Evolutionary conservation across 805 yeast genomes (phyloP).

Genomic region (Wickerhamomyces rabaulensis): DNA sequence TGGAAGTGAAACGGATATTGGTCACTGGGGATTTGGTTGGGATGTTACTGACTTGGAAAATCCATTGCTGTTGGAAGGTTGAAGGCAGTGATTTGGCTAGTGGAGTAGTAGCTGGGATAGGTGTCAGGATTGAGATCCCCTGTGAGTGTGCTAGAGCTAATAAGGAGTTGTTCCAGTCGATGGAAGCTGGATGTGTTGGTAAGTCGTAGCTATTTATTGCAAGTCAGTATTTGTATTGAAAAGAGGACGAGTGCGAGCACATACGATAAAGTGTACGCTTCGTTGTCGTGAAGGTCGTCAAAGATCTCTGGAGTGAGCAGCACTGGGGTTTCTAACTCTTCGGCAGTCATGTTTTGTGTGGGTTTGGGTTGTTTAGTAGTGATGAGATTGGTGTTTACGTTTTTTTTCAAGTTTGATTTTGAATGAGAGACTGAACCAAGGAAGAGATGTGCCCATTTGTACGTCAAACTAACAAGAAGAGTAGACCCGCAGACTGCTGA

Average conservation of each 20-base stretch:
- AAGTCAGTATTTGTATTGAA: no score
- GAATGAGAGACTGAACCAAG: no score
- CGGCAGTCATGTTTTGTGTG: background rate
- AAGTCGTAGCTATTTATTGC: conserved; percentile 20
- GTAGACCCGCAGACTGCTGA: no score
- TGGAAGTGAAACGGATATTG: conserved; percentile 15
- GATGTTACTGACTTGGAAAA: conserved; percentile 15
- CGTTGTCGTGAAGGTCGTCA: conserved; percentile 15
- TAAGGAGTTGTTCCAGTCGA: conserved; percentile 22
- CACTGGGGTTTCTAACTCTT: conserved; percentile 11
- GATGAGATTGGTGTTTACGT: background rate
- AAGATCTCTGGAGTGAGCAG: conserved; percentile 20
- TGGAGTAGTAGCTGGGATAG: conserved; percentile 17
- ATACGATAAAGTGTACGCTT: conserved; percentile 16
- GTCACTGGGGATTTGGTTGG: conserved; percentile 11
- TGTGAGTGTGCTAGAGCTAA: conserved; percentile 18
- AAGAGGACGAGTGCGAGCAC: no score
- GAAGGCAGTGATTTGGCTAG: conserved; percentile 20
- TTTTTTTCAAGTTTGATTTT: no score
- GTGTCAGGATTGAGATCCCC: conserved; percentile 19
- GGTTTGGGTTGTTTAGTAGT: background rate
- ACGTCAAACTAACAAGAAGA: no score
- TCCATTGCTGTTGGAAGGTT: conserved; percentile 21
- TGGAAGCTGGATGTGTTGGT: conserved; percentile 9
- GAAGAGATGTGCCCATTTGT: no score